Percentiles rank a stretch among this genome's conserved stretches.
phyloP scores from a whole-genome alignment of 179 eudicot genomes.

The Spergularia azorica region DNA sequence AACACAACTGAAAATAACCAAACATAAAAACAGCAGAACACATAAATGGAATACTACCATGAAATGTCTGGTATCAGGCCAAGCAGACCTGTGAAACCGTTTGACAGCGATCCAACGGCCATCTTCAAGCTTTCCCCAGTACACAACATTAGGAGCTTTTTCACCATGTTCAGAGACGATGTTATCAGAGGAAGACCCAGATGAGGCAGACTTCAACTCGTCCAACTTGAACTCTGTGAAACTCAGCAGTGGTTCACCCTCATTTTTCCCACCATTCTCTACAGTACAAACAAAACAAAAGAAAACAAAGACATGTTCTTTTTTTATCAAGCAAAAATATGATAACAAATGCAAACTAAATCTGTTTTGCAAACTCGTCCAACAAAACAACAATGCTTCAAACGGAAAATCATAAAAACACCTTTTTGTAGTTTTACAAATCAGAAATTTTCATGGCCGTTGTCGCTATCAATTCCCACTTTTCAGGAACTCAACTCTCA shows the following conservation, averaged over 20 bases:
- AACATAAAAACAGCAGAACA: not conserved
- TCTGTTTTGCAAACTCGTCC: too few relatives aligned
- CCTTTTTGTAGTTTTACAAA: too few relatives aligned
- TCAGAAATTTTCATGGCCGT: too few relatives aligned
- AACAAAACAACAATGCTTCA: too few relatives aligned
- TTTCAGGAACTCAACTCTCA: not conserved
- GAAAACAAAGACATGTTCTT: not conserved
- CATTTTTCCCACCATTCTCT: slow-evolving; percentile 56
- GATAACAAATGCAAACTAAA: not conserved
- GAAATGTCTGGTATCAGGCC: slow-evolving; percentile 91
- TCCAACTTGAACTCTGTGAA: slow-evolving; percentile 75
- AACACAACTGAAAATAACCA: slow-evolving; percentile 1
- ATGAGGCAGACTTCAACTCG: slow-evolving; percentile 62
- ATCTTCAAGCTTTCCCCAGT: slow-evolving; percentile 65
- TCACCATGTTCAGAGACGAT: slow-evolving; percentile 94
- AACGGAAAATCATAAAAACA: too few relatives aligned
- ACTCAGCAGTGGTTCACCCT: slow-evolving; percentile 46
- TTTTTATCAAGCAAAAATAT: slow-evolving; percentile 1
- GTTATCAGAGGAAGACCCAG: slow-evolving; percentile 68
- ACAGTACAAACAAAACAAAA: not conserved
- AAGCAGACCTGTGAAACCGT: slow-evolving; percentile 84
- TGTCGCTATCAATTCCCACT: slow-evolving; percentile 3
- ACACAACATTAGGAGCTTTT: slow-evolving; percentile 93
- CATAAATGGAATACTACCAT: slow-evolving; percentile 42
- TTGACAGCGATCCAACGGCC: slow-evolving; percentile 78